Evolutionary conservation across 441 rosid species (phyloP).

Genomic region (Euphorbia schlechtendalii): DNA sequence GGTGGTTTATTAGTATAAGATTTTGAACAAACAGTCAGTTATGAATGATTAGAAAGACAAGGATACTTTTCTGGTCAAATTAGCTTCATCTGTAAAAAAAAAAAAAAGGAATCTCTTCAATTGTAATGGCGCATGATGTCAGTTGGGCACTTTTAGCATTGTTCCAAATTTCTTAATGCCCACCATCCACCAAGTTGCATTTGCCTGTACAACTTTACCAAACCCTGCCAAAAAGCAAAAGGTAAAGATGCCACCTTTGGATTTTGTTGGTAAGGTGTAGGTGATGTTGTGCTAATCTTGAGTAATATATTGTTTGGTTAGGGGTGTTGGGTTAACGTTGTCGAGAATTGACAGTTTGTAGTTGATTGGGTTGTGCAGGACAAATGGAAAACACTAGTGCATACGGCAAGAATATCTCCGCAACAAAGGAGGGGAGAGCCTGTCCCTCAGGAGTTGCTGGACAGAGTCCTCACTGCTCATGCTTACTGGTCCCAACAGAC

Average conservation of each 20-base stretch:
- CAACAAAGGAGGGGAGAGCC: conserved; percentile 99
- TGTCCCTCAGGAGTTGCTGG: conserved; percentile 89
- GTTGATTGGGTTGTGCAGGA: conserved; percentile 38
- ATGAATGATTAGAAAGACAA: conserved; percentile 24
- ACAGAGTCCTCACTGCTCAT: conserved; percentile 80
- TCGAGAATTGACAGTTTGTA: not conserved
- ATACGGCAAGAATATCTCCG: conserved; percentile 92
- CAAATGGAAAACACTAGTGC: conserved; percentile 98
- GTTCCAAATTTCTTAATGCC: not conserved
- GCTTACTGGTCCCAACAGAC: conserved; percentile 82
- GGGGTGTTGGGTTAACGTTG: not conserved
- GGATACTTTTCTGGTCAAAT: conserved; percentile 4
- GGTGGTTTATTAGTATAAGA: conserved; percentile 14
- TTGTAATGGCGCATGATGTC: conserved; percentile 11
- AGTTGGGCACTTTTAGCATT: conserved; percentile 6
- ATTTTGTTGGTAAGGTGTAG: not conserved
- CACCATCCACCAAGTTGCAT: not conserved
- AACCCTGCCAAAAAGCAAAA: conserved; percentile 12
- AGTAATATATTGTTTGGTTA: too few relatives aligned
- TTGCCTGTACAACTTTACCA: not conserved
- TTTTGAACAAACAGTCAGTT: conserved; percentile 25
- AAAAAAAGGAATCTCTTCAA: conserved; percentile 25
- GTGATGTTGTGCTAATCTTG: not conserved
- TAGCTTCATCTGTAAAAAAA: conserved; percentile 17
- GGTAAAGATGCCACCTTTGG: not conserved